phyloP scores from a whole-genome alignment of 164 flowering plant genomes.

The Macadamia integrifolia region DNA sequence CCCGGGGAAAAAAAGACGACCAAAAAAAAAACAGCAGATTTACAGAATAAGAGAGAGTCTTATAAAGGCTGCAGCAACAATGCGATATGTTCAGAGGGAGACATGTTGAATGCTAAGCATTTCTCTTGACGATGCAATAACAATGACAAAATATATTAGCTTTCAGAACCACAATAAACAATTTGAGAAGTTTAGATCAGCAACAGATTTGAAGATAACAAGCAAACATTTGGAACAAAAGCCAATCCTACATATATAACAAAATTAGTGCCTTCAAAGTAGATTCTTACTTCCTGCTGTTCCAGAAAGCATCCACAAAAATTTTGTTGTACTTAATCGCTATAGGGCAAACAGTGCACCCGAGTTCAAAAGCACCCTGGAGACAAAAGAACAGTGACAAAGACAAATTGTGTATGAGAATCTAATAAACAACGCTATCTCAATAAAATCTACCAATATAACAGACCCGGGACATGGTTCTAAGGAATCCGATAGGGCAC shows the following conservation, averaged over 20 bases:
- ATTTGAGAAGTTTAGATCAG: neutral
- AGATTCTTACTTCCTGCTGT: conserved; percentile 74
- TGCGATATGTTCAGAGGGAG: neutral
- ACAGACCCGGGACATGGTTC: too few species aligned
- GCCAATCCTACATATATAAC: neutral
- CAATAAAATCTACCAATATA: neutral
- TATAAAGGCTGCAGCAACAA: neutral
- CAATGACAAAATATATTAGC: neutral
- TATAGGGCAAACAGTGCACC: conserved; percentile 88
- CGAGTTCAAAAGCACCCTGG: conserved; percentile 97
- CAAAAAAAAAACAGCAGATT: neutral
- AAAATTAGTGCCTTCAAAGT: neutral
- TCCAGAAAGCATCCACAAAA: conserved; percentile 99
- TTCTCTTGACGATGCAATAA: neutral
- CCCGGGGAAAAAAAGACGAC: too few species aligned
- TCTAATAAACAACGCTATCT: neutral
- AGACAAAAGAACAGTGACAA: conserved; percentile 12
- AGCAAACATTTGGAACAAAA: neutral
- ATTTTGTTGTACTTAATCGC: conserved; percentile 99
- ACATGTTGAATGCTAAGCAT: neutral
- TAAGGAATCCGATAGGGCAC: too few species aligned
- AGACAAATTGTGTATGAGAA: conserved; percentile 1
- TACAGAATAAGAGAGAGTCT: neutral
- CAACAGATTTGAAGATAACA: neutral
- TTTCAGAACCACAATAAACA: neutral